These are phyloP conservation scores for Lablab purpureus DNA, from an alignment of 306 rosid genomes.

Conservation along the genomic window DNA sequence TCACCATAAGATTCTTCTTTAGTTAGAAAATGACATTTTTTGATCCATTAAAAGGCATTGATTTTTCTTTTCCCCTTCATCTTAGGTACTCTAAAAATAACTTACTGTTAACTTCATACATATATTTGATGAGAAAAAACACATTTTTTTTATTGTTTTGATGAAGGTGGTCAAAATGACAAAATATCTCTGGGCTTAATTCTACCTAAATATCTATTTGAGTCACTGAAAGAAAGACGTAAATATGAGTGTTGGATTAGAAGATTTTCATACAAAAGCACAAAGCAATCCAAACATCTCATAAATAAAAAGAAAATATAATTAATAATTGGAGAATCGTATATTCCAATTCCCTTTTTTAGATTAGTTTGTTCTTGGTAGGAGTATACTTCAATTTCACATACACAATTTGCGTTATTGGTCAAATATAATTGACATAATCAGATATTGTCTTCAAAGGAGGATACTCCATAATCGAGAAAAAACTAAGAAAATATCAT, in stretches of 20 bases:
- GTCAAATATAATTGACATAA: neutral
- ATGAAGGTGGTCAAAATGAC: slow-evolving; percentile 19
- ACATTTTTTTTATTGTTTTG: neutral
- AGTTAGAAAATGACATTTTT: slow-evolving; percentile 17
- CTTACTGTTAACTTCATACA: neutral
- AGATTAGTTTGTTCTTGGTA: too few species aligned
- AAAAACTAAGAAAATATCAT: neutral
- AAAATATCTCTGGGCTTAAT: neutral
- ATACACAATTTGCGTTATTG: neutral
- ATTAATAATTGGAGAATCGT: neutral
- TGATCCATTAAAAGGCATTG: neutral
- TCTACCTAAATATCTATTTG: neutral
- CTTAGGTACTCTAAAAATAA: neutral
- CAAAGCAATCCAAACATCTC: neutral
- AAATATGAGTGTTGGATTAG: neutral
- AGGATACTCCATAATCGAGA: neutral
- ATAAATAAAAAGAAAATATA: neutral
- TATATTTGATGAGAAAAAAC: neutral
- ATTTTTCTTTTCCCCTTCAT: neutral
- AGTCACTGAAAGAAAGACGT: neutral
- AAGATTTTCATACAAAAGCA: neutral
- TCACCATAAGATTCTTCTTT: slow-evolving; percentile 35
- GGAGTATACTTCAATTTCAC: neutral
- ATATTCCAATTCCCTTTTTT: neutral
- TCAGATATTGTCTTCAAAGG: neutral